Conservation (phyloP, 345 rosid genomes). For the Citrus cavaleriei region DNA sequence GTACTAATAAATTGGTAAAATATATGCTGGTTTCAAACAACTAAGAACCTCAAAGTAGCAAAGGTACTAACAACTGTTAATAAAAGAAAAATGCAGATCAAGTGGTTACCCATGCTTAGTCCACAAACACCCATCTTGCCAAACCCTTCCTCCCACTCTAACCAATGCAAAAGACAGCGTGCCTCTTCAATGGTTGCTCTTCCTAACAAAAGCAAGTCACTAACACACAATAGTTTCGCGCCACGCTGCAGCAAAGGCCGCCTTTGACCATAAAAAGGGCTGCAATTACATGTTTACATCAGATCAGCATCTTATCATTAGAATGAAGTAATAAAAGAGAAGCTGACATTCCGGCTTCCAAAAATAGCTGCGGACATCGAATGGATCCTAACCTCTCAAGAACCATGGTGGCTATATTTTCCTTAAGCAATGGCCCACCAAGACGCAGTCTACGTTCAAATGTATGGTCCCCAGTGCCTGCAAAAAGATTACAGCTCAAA, state of each 20-base stretch:
- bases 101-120: constrained; percentile 82
- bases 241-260: constrained; percentile 88
- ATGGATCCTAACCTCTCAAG: constrained; percentile 73
- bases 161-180: constrained; percentile 87
- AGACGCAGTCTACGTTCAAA: constrained; percentile 86
- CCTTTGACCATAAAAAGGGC: constrained; percentile 95
- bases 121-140: constrained; percentile 98
- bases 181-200: constrained; percentile 95
- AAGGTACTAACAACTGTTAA: background rate
- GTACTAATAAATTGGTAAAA: background rate
- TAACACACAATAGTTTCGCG: constrained; percentile 86
- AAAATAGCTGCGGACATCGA: constrained; percentile 3
- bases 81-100: background rate
- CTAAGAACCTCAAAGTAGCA: background rate
- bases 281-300: constrained; percentile 40
- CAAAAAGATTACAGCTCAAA: constrained; percentile 11
- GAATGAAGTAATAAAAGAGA: constrained; percentile 1
- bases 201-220: constrained; percentile 92
- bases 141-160: constrained; percentile 76
- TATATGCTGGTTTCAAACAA: background rate
- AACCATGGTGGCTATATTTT: constrained; percentile 95
- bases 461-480: constrained; percentile 97
- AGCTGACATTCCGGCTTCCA: constrained; percentile 4
- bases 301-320: constrained; percentile 18
- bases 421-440: constrained; percentile 86